Evolutionary conservation across 2,329 filamentous ascomycete species (phyloP), one percentile per base, ranked within the genome.

Genomic region (Curvularia lunata): DNA sequence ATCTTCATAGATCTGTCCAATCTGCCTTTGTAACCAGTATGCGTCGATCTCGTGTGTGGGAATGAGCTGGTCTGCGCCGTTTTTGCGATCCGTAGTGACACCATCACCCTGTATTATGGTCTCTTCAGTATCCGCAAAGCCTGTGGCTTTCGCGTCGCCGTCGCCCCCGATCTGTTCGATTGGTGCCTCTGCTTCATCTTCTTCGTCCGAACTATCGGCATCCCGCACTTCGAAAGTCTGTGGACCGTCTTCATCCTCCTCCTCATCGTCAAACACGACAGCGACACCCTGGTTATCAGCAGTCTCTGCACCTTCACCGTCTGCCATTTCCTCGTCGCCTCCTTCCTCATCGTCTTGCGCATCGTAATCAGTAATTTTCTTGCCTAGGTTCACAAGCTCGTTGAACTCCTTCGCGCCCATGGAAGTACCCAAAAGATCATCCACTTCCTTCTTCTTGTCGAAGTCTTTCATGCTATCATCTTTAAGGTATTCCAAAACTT

Each of bases 361-460:
- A 77, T 98, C 91, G 77, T 98, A 99, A 76, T 99, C 95, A 48
- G 95, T 99, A 63, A 99, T 97, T 80, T 99, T 99, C 82, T 99
- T 99, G 64, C 93, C 92, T 42, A 99, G 81, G 73, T 97, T 99
- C 54, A 98, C 88, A 65, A 99, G 81, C 79, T 98, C 94, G 74
- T 98, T 98, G 81, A 98, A 99, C 75, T 97, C 89, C 74, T 97
- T 96, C 1, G 91, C 86, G 48, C 84, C 88, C 81, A 97, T 86
- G 0, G 88, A 87, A 34, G 85, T 85, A n/a, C 94, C 95, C 41
- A 99, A 78, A 58, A 98, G 87, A 64, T 98, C 95, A 69, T 99
- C 95, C 42, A 98, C 87, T 75, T 97, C 92, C 79, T 93, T 97
- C 82, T 99, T 99, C 83, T 96, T 97, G 76, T 99, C 95, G 59